Percentiles rank a stretch among this genome's conserved stretches.
phyloP scores from a whole-genome alignment of 2,329 filamentous ascomycete genomes.

The Hypomyces rosellus region DNA sequence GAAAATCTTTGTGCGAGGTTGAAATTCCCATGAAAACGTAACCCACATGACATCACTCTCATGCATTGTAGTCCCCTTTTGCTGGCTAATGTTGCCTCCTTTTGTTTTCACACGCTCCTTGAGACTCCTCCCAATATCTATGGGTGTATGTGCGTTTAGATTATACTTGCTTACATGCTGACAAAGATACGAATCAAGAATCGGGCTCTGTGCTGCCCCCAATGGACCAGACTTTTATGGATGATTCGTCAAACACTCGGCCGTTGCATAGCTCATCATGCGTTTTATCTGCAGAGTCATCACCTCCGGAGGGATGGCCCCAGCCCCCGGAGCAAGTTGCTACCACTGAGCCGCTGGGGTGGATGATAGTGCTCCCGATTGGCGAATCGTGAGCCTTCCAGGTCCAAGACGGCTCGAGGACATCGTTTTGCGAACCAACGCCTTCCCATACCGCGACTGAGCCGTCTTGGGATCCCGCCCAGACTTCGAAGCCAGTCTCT shows the following conservation, averaged over 20 bases:
- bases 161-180: background rate
- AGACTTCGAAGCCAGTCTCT: conserved; percentile 47
- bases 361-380: conserved; percentile 44
- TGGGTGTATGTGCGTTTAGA: background rate
- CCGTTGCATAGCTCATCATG: background rate
- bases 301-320: conserved; percentile 26
- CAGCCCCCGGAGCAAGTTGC: conserved; percentile 53
- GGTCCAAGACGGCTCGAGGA: conserved; percentile 39
- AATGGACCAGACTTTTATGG: conserved; percentile 19
- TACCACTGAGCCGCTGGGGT: conserved; percentile 48
- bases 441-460: conserved; percentile 53
- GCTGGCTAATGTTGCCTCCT: too few relatives aligned
- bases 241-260: conserved; percentile 16
- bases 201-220: background rate
- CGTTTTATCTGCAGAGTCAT: background rate
- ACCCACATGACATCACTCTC: too few relatives aligned
- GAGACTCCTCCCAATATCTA: background rate
- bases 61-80: too few relatives aligned
- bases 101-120: too few relatives aligned
- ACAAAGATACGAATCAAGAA: too few relatives aligned
- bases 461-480: conserved; percentile 53
- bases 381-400: conserved; percentile 43
- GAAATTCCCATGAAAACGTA: too few relatives aligned
- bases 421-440: conserved; percentile 43
- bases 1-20: too few relatives aligned